Percentiles rank a stretch among this genome's conserved stretches.
Evolutionary conservation across 2,329 filamentous ascomycete species (phyloP).

Genomic region (Sporothrix schenckii): DNA sequence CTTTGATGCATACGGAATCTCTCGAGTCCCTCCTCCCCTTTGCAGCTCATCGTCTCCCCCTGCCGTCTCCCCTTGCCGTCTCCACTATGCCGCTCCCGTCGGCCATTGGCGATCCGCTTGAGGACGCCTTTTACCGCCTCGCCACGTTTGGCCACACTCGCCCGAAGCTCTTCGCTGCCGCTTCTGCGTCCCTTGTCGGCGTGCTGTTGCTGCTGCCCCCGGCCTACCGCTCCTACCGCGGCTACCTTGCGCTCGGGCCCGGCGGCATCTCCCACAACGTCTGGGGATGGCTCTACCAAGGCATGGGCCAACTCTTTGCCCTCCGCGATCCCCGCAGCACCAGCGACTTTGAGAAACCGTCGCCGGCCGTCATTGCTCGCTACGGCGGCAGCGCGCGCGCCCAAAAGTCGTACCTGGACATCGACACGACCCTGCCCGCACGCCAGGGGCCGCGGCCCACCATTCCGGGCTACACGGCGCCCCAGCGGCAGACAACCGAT

Average conservation of each 20-base stretch:
- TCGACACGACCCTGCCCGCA: conserved; percentile 30
- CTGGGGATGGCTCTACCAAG: conserved; percentile 48
- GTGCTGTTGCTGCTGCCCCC: neutral
- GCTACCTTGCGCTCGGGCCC: conserved; percentile 49
- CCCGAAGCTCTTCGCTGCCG: conserved; percentile 23
- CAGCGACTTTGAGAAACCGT: conserved; percentile 38
- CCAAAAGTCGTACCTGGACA: conserved; percentile 26
- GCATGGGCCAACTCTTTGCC: conserved; percentile 40
- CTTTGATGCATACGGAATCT: neutral
- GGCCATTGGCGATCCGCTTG: neutral
- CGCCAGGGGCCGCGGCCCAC: conserved; percentile 40
- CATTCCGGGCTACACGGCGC: conserved; percentile 45
- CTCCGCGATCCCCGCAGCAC: conserved; percentile 43
- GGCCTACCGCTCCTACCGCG: conserved; percentile 43
- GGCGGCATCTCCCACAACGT: conserved; percentile 51
- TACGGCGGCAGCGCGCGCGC: conserved; percentile 37
- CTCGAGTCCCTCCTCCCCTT: neutral
- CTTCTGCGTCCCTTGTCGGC: conserved; percentile 30
- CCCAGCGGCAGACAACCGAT: conserved; percentile 47
- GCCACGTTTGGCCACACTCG: conserved; percentile 11
- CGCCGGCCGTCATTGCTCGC: conserved; percentile 32
- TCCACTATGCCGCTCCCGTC: conserved; percentile 5
- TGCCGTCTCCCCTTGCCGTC: neutral
- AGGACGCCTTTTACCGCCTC: conserved; percentile 14
- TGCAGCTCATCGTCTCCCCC: neutral